Evolutionary conservation across 306 rosid species (phyloP), one percentile per base, ranked within the genome.

Genomic region (Prunus davidiana): DNA sequence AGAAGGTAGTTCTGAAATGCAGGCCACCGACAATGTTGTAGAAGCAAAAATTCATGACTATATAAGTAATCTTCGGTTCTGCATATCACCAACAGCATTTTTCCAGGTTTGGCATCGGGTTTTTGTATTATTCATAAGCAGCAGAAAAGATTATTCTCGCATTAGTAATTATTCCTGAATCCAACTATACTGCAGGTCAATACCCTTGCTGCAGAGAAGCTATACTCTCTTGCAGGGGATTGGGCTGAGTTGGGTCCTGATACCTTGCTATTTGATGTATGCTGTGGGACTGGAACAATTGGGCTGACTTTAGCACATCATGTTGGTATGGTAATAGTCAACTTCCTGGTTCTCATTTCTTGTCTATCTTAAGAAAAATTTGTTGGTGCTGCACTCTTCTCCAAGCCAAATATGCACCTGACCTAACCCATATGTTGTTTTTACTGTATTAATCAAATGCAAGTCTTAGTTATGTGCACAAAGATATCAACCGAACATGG

Each of bases 221-320:
- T 95, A 47, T 95, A 92, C 84, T 88, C 98, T 3, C 96, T 95
- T 80, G 99, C 96, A 47, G 99, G 97, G 78, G 96, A 92, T 87
- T 95, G 99, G 99, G 97, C 99, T 79, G 82, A 82, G 81, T 81
- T 95, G 74, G 97, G 92, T 63, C 92, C 93, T 64, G 96, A 95
- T 71, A 92, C 99, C 52, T 88, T 95, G 87, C 87, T 95, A 22
- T 92, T 95, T 85, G 99, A 95, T 71, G 81, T 95, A 68, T 95
- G 97, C 84, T 95, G 99, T 83, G 97, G 97, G 72, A 95, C 98
- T 30, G 98, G 98, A 82, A 91, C 98, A 73, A 92, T 95, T 86
- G 96, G 99, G 78, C 84, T 95, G 79, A 92, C 99, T n/a, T 91
- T 92, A 86, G 98, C 97, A 41, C 96, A 86, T 78, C 97, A 82